Evolutionary conservation across 2,329 filamentous ascomycete species (phyloP), one percentile per base, ranked within the genome.

Genomic region (Zasmidium cellare): DNA sequence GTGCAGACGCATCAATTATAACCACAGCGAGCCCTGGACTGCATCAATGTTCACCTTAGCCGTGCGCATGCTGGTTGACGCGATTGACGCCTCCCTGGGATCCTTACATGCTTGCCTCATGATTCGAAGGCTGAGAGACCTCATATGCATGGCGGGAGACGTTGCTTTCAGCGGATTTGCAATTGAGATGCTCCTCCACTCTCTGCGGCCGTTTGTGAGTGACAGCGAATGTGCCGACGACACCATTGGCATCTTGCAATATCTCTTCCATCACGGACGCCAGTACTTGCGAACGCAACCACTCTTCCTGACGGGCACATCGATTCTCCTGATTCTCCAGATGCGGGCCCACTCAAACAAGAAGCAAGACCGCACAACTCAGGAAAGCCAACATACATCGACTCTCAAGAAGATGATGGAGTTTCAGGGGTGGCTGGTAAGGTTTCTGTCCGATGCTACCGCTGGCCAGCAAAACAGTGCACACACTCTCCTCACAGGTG

Each of bases 201-300:
- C 89, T 1, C 80, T 96, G 19, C 83, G 89, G 9, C 86, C 87
- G 0, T 96, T 92, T 64, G 79, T 97, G 5, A 87, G 88, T 1
- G 88, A 97, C 65, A 82, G 87, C 0, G 89, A 96, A 69, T 97
- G 93, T 73, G 90, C 92, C 9, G 91, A 96, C 69, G 94, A 99
- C 76, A 87, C 90, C 1, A 81, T 97, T 46, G 93, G 92, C 0
- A 84, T 99, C 31, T 86, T 90, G 59, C 89, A 91, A 72, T 97
- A 96, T 73, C 81, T 99, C 1, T 79, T 97, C 14, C 79, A 84
- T 5, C 82, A 83, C 52, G 92, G 93, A 7, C 77, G 78, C 16
- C 66, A 76, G 3, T 87, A 93, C 70, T 79, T 99, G 3, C 45
- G 53, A 28, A 75, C 73, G 28, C 80, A 82, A 0, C 86, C 91